Conservation (phyloP, 257 asterid species). For the Plantago elongata region DNA sequence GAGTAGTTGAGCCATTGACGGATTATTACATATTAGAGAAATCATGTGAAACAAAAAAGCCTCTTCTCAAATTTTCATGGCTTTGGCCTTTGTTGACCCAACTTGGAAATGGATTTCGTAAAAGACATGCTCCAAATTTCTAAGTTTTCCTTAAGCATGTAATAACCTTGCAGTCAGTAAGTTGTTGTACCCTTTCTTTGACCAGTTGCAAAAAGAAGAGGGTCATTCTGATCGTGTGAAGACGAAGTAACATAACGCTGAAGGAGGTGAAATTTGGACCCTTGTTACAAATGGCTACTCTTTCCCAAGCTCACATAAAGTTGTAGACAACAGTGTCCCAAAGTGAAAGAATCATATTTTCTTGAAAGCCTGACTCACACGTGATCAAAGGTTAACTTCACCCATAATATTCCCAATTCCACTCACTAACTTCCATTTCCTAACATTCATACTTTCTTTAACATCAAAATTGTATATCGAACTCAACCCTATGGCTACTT, state of each 20-base stretch:
- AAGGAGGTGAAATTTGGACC: slow-evolving; percentile 17
- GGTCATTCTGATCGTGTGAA: slow-evolving; percentile 17
- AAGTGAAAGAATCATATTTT: slow-evolving; percentile 17
- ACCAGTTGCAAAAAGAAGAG: slow-evolving; percentile 1
- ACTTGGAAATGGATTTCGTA: no score
- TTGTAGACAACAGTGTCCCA: slow-evolving; percentile 1
- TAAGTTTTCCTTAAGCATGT: background rate
- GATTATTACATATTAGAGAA: no score
- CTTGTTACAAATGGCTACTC: background rate
- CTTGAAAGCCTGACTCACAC: slow-evolving; percentile 36
- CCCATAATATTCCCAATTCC: background rate
- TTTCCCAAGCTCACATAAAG: background rate
- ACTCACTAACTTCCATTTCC: slow-evolving; percentile 6
- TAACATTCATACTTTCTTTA: background rate
- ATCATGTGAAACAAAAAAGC: no score
- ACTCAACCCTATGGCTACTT: no score
- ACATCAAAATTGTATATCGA: no score
- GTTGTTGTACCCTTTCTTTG: slow-evolving; percentile 4
- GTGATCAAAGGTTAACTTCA: slow-evolving; percentile 31
- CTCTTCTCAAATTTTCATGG: no score
- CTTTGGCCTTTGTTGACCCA: no score
- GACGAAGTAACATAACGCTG: slow-evolving; percentile 11
- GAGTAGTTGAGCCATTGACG: no score
- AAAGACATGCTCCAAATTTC: background rate
- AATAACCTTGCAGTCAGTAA: slow-evolving; percentile 10